These are phyloP conservation scores for Santalum album DNA, from an alignment of 164 flowering plant genomes.

Conservation along the genomic window DNA sequence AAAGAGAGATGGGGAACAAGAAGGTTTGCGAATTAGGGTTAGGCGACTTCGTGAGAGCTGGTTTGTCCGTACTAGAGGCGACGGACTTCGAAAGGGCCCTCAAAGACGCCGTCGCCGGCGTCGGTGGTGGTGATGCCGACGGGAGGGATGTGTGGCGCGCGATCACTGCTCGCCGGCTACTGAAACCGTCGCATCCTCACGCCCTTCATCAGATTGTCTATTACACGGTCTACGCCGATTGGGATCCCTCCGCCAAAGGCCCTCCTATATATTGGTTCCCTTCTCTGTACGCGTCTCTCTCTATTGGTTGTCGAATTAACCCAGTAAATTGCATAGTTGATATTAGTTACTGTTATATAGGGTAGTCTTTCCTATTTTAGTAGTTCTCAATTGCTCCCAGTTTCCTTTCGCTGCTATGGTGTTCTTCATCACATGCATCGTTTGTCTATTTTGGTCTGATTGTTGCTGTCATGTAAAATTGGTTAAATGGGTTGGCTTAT, in stretches of 20 bases:
- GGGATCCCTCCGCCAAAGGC: constrained; percentile 51
- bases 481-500: too few species aligned
- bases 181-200: constrained; percentile 72
- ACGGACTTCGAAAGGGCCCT: constrained; percentile 22
- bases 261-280: constrained; percentile 95
- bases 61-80: constrained; percentile 47
- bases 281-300: constrained; percentile 41
- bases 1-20: constrained; percentile 1
- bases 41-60: constrained; percentile 45
- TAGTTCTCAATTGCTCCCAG: too few species aligned
- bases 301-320: too few species aligned
- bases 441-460: too few species aligned
- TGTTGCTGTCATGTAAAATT: too few species aligned
- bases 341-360: too few species aligned
- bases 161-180: constrained; percentile 30
- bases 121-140: constrained; percentile 10
- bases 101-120: constrained; percentile 12
- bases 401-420: too few species aligned
- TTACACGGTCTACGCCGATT: constrained; percentile 54
- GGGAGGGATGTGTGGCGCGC: constrained; percentile 50
- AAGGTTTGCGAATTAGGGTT: constrained; percentile 36
- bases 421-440: too few species aligned
- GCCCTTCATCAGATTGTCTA: constrained; percentile 71
- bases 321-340: too few species aligned
- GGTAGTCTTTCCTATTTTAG: too few species aligned